Evolutionary conservation across 805 yeast species (phyloP).

Genomic region (Candida germanica): DNA sequence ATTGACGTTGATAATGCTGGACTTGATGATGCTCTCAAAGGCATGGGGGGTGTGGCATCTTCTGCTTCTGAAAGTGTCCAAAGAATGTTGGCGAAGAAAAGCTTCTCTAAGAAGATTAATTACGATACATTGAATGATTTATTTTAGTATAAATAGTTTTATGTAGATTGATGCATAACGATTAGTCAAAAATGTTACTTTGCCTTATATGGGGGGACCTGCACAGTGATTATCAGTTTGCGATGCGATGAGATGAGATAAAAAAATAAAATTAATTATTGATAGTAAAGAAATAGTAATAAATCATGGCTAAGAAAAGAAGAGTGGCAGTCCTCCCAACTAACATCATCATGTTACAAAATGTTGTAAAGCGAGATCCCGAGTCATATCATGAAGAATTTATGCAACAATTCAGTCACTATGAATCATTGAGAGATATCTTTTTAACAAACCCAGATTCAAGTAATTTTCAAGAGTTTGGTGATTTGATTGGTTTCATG

Average conservation of each 20-base stretch:
- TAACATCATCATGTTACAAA: slow-evolving; percentile 86
- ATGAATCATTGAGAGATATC: slow-evolving; percentile 85
- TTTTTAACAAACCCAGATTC: slow-evolving; percentile 64
- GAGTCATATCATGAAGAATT: slow-evolving; percentile 93
- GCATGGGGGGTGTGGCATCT: slow-evolving; percentile 41
- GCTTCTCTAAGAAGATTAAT: slow-evolving; percentile 85
- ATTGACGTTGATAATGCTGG: slow-evolving; percentile 27
- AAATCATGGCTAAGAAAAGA: slow-evolving; percentile 73
- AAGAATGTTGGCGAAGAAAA: slow-evolving; percentile 68
- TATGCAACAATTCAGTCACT: slow-evolving; percentile 87
- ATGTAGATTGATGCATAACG: slow-evolving; percentile 1
- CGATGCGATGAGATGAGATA: slow-evolving; percentile 9
- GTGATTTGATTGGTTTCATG: slow-evolving; percentile 84
- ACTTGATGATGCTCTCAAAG: slow-evolving; percentile 29
- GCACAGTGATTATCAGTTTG: not conserved
- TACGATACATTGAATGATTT: slow-evolving; percentile 53
- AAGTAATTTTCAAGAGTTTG: slow-evolving; percentile 59
- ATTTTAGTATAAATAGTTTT: not conserved
- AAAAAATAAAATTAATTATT: slow-evolving; percentile 1
- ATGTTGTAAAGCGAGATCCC: slow-evolving; percentile 91
- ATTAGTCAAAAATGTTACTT: not conserved
- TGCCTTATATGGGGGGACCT: no score
- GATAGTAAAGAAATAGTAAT: not conserved
- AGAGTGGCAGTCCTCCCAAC: slow-evolving; percentile 93
- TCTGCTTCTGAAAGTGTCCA: slow-evolving; percentile 80